Evolutionary conservation across 306 rosid genomes (phyloP), one percentile per base, ranked within the genome.

Genomic region (Dryas octopetala): DNA sequence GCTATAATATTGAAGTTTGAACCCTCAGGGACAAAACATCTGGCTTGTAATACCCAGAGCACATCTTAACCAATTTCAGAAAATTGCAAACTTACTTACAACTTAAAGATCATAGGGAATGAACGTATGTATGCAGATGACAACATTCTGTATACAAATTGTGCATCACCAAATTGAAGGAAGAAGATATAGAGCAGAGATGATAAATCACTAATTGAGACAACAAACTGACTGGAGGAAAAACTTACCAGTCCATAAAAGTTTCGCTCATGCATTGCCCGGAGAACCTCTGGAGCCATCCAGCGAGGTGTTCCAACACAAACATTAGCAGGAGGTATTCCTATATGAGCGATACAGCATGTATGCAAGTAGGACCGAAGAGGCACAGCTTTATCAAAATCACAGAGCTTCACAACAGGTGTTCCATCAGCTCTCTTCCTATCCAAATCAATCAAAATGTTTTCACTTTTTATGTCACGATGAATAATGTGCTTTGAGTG

Each of bases 271-370:
- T 90, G 88, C 97, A 92, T 92, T 51, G 97, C 85, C 78, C 40
- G 92, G 86, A 96, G 74, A 73, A 92, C 99, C 84, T 96, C 99
- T 46, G 98, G 98, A 77, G 99, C 98, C 98, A 96, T 92, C 99
- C 99, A 96, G 41, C 92, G 89, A 73, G 98, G 99, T 6, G 99
- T 96, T 72, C 99, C 99, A 72, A 89, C 93, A 84, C 99, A 92
- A 62, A 88, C 85, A 79, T 82, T 83, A 53, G 98, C 86, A 63
- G 92, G 89, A 74, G 93, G 97, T 59, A 89, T 74, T 76, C 99
- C 99, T 57, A 82, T 49, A 57, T 96, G 99, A 44, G 96, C 93
- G 44, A 96, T 89, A 70, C 97, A 90, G 82, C 99, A 96, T 28
- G 87, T 85, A 82, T 96, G 99, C 84, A 84, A 68, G 57, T 78